Percentiles rank a stretch among this genome's conserved stretches.
These are phyloP conservation scores for Pogostemon cablin DNA, from an alignment of 257 asterid species.

Conservation along the genomic window DNA sequence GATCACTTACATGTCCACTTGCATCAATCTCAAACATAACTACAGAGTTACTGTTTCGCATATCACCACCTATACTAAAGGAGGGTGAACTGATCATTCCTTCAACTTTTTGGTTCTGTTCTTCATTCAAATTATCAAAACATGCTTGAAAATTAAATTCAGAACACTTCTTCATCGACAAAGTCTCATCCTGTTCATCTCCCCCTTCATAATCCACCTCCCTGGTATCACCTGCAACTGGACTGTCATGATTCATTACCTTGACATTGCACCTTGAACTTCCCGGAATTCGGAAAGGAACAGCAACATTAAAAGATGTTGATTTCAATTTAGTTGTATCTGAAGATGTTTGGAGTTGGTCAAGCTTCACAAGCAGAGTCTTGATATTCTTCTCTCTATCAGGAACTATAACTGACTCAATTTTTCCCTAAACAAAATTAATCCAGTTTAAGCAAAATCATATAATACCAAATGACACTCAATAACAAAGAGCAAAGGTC, in stretches of 20 bases:
- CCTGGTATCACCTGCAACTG: constrained; percentile 41
- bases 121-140: constrained; percentile 33
- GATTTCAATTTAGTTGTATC: constrained; percentile 43
- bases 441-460: neutral
- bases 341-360: constrained; percentile 40
- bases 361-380: constrained; percentile 43
- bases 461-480: too few relatives aligned
- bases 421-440: constrained; percentile 43
- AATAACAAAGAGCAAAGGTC: neutral
- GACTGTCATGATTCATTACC: constrained; percentile 63
- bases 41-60: constrained; percentile 31
- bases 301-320: constrained; percentile 50
- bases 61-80: constrained; percentile 28
- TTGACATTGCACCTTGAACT: constrained; percentile 49
- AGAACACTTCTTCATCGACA: constrained; percentile 47
- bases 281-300: constrained; percentile 42
- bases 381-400: constrained; percentile 30
- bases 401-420: constrained; percentile 21
- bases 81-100: constrained; percentile 23
- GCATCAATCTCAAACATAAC: constrained; percentile 34
- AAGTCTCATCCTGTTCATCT: constrained; percentile 56
- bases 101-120: constrained; percentile 31
- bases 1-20: constrained; percentile 70
- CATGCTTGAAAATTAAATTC: constrained; percentile 50
- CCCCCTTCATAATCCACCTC: constrained; percentile 66